Percentiles rank a stretch among this genome's conserved stretches.
Conservation (phyloP, 371 early-diverging fungal genomes). For the Syncephalastrum contaminatum region DNA sequence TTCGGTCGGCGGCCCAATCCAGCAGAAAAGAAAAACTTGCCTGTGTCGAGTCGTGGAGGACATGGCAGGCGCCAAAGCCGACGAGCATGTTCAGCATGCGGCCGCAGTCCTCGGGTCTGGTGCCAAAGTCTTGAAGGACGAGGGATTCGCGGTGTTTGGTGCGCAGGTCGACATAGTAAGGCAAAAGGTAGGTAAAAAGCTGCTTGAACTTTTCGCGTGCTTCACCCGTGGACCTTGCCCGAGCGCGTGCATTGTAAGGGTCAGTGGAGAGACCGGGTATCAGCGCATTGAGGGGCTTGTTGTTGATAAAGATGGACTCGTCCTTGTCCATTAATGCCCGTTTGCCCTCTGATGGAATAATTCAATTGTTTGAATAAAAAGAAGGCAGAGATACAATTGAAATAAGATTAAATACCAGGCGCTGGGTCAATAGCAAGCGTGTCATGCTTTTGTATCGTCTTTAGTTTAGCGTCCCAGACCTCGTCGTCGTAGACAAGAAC, state of each 20-base stretch:
- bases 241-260: slow-evolving; percentile 52
- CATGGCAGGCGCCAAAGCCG: slow-evolving; percentile 56
- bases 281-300: slow-evolving; percentile 46
- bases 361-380: background rate
- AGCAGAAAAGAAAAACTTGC: slow-evolving; percentile 23
- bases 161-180: slow-evolving; percentile 75
- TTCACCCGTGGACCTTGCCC: slow-evolving; percentile 49
- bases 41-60: slow-evolving; percentile 54
- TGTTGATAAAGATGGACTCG: slow-evolving; percentile 41
- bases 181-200: slow-evolving; percentile 61
- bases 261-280: slow-evolving; percentile 62
- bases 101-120: slow-evolving; percentile 67
- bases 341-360: slow-evolving; percentile 4
- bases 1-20: background rate
- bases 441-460: slow-evolving; percentile 33
- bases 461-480: slow-evolving; percentile 60
- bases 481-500: slow-evolving; percentile 66
- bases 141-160: slow-evolving; percentile 62
- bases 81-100: slow-evolving; percentile 60
- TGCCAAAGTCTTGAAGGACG: slow-evolving; percentile 68
- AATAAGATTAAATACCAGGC: background rate
- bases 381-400: background rate
- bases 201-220: slow-evolving; percentile 71
- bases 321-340: slow-evolving; percentile 34
- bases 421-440: slow-evolving; percentile 3